Conservation (phyloP, 192 early-diverging fungal genomes). For the Podila verticillata region DNA sequence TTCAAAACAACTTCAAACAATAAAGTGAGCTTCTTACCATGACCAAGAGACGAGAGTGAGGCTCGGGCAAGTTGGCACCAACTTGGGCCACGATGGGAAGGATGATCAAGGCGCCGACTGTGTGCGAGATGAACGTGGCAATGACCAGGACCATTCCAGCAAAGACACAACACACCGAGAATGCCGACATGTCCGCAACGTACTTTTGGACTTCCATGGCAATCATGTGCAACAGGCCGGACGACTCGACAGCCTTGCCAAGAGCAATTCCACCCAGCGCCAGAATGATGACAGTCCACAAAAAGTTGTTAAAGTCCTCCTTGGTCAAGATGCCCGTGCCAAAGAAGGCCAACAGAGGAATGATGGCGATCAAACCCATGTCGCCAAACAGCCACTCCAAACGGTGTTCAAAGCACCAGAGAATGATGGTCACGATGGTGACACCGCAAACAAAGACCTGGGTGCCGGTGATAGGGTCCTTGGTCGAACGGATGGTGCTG, state of each 20-base stretch:
- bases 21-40: conserved; percentile 26
- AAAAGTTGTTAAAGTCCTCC: conserved; percentile 96
- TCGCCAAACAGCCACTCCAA: conserved; percentile 86
- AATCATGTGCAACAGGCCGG: conserved; percentile 84
- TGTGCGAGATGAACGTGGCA: conserved; percentile 95
- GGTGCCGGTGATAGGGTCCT: conserved; percentile 61
- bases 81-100: conserved; percentile 93
- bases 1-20: background rate
- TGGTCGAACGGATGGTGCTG: conserved; percentile 66
- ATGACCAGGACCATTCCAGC: conserved; percentile 82
- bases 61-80: conserved; percentile 81
- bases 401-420: conserved; percentile 90
- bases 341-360: conserved; percentile 92
- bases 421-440: conserved; percentile 77
- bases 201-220: conserved; percentile 72
- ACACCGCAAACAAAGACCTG: conserved; percentile 86
- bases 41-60: conserved; percentile 51
- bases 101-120: conserved; percentile 95
- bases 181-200: conserved; percentile 74
- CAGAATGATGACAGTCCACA: conserved; percentile 90
- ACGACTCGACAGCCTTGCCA: conserved; percentile 90
- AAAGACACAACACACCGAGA: conserved; percentile 80
- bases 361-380: conserved; percentile 96
- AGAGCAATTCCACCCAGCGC: conserved; percentile 98
- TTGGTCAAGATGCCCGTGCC: conserved; percentile 91